A percentile compares a stretch with the other conserved stretches of the same genome.
phyloP scores from a whole-genome alignment of 164 flowering plant genomes.

The Brasenia schreberi region DNA sequence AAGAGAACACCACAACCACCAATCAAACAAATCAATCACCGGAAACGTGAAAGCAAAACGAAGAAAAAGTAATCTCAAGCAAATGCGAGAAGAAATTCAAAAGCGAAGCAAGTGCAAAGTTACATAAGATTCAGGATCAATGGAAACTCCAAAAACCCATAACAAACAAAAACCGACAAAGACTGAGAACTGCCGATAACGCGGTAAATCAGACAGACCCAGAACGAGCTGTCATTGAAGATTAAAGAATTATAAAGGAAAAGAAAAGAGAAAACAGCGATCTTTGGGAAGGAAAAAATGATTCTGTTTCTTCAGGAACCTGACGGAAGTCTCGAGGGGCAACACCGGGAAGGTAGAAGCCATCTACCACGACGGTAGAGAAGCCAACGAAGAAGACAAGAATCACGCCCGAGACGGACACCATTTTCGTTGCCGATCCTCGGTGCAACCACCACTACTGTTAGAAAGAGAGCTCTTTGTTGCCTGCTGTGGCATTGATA shows the following conservation, averaged over 20 bases:
- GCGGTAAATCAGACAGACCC: neutral
- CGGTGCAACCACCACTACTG: neutral
- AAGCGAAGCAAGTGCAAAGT: neutral
- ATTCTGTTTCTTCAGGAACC: conserved; percentile 8
- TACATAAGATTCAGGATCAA: neutral
- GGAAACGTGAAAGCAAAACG: neutral
- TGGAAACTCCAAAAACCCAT: neutral
- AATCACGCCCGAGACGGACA: neutral
- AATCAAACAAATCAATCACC: neutral
- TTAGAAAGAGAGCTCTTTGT: no score
- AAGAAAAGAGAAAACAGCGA: neutral
- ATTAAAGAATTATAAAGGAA: neutral
- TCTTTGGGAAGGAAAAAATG: neutral
- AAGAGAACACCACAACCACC: neutral
- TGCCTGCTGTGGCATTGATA: no score
- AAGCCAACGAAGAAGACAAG: conserved; percentile 8
- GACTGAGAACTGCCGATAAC: no score
- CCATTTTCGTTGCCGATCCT: neutral
- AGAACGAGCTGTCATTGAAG: neutral
- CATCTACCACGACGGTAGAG: conserved; percentile 8
- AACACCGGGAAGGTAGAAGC: conserved; percentile 47
- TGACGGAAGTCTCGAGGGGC: conserved; percentile 38
- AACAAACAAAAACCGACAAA: neutral
- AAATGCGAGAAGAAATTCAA: neutral
- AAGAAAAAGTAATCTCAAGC: neutral